These are phyloP conservation scores for Umbelopsis vinacea DNA, from an alignment of 192 early-diverging fungal genomes.

Conservation along the genomic window DNA sequence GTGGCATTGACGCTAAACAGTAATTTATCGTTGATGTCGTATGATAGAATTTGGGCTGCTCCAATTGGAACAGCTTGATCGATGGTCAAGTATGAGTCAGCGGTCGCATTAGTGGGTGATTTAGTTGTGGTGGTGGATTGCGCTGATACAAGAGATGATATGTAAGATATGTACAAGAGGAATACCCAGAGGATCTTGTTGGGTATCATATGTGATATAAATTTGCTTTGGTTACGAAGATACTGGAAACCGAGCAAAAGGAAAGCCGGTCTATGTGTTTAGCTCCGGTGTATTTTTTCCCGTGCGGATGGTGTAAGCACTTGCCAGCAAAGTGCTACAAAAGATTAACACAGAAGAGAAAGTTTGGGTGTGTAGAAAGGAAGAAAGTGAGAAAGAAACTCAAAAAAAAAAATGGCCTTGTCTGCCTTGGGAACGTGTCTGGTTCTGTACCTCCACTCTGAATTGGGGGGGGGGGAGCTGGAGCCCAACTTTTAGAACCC, in stretches of 20 bases:
- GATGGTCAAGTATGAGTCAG: constrained; percentile 4
- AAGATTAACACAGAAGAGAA: not conserved
- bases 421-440: not conserved
- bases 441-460: not conserved
- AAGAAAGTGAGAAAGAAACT: not conserved
- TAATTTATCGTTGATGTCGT: not conserved
- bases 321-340: not conserved
- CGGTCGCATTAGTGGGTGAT: not conserved
- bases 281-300: not conserved
- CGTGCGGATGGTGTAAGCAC: not conserved
- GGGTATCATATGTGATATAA: not conserved
- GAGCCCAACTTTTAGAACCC: not conserved
- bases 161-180: constrained; percentile 5
- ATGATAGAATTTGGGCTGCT: not conserved
- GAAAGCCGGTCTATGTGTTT: too few relatives aligned
- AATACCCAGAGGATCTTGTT: not conserved
- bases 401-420: not conserved
- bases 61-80: not conserved
- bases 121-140: not conserved
- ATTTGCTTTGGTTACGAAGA: not conserved
- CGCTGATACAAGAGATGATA: not conserved
- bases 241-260: too few relatives aligned
- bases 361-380: not conserved
- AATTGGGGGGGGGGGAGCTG: not conserved
- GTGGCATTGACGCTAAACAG: constrained; percentile 9